phyloP scores from a whole-genome alignment of 1,139 yeast species.

The Taphrina confusa region DNA sequence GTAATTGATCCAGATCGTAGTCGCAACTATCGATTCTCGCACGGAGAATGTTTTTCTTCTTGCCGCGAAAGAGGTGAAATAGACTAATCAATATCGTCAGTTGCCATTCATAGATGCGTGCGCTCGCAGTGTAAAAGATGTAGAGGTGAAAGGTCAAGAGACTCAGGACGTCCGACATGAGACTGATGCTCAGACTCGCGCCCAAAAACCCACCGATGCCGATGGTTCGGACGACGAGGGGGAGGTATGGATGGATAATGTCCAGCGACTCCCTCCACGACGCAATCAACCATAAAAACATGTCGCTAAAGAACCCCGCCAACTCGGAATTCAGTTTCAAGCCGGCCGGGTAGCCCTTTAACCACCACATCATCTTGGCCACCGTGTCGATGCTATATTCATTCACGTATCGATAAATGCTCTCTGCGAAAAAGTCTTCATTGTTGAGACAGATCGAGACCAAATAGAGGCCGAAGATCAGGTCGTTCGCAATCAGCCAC shows the following conservation, averaged over 20 bases:
- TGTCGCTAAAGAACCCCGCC: constrained; percentile 80
- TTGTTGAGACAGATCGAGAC: constrained; percentile 57
- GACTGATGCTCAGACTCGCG: constrained; percentile 66
- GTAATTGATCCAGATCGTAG: constrained; percentile 80
- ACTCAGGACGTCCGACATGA: constrained; percentile 64
- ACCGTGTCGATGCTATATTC: constrained; percentile 50
- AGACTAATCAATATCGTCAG: constrained; percentile 67
- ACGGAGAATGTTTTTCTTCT: constrained; percentile 78
- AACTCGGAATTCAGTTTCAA: constrained; percentile 85
- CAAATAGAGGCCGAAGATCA: constrained; percentile 68
- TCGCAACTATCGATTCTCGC: constrained; percentile 81
- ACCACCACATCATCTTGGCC: constrained; percentile 62
- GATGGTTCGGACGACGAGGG: constrained; percentile 46
- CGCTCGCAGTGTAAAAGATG: constrained; percentile 74
- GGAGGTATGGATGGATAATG: constrained; percentile 46
- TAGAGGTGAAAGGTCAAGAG: constrained; percentile 70
- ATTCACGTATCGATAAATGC: constrained; percentile 41
- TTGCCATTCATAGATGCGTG: constrained; percentile 78
- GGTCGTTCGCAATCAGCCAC: constrained; percentile 84
- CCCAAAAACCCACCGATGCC: constrained; percentile 54
- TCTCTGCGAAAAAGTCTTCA: constrained; percentile 40
- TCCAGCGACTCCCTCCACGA: constrained; percentile 56
- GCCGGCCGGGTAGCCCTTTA: constrained; percentile 91
- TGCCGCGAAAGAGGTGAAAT: constrained; percentile 84
- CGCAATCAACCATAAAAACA: constrained; percentile 79